Percentiles rank a stretch among this genome's conserved stretches.
Conservation (phyloP, 208 protist genomes). For the Acanthamoeba royreba region DNA sequence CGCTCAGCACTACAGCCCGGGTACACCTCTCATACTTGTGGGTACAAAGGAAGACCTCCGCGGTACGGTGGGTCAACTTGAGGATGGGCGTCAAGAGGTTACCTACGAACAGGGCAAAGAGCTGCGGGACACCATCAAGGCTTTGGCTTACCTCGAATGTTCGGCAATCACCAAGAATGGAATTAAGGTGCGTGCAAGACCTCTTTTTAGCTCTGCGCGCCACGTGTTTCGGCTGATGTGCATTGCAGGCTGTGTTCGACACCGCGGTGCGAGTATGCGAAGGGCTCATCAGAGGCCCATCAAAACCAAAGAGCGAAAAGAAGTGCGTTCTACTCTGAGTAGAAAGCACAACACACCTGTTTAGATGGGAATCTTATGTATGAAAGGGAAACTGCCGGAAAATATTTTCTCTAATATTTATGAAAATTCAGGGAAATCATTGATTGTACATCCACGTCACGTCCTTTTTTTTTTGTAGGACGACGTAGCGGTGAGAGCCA, state of each 20-base stretch:
- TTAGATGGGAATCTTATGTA: too few relatives aligned
- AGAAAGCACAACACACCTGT: too few relatives aligned
- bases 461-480: too few relatives aligned
- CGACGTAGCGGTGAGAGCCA: too few relatives aligned
- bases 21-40: slow-evolving; percentile 84
- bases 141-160: slow-evolving; percentile 87
- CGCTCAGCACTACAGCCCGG: slow-evolving; percentile 72
- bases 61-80: slow-evolving; percentile 71
- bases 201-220: slow-evolving; percentile 84
- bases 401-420: too few relatives aligned
- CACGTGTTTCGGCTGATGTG: slow-evolving; percentile 83
- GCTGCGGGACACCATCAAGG: slow-evolving; percentile 78
- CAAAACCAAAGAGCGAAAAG: slow-evolving; percentile 33
- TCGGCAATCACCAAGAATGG: slow-evolving; percentile 85
- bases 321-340: slow-evolving; percentile 45
- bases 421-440: too few relatives aligned
- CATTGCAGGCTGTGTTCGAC: slow-evolving; percentile 82
- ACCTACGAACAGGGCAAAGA: slow-evolving; percentile 5
- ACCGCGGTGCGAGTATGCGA: slow-evolving; percentile 65
- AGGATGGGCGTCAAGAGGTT: slow-evolving; percentile 57
- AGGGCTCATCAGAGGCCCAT: slow-evolving; percentile 21
- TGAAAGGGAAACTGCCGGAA: too few relatives aligned
- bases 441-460: too few relatives aligned
- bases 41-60: slow-evolving; percentile 89
- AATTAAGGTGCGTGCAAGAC: slow-evolving; percentile 81